Evolutionary conservation across 768 basidiomycete genomes (phyloP), one percentile per base, ranked within the genome.

Genomic region (Asterophora lycoperdoides): DNA sequence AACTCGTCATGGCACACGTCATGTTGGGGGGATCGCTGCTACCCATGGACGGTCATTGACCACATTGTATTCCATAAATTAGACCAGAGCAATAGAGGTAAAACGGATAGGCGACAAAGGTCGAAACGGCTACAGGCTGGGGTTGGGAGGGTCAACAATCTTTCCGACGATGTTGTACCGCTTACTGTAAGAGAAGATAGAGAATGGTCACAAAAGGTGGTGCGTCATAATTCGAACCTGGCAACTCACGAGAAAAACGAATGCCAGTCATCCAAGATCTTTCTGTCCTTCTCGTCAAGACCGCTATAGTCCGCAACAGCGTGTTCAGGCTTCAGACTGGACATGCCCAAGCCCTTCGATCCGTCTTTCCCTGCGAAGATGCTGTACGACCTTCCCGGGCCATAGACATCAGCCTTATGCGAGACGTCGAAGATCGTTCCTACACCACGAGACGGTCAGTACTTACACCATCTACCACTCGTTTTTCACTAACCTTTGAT

Each of bases 331-430:
- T 90, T 89, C 57, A 96, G 69, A 58, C 89, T 93, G 44, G 90
- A 93, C 81, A 84, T 84, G 36, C 93, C 95, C 6, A 99, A 73
- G 0, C 87, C 95, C 54, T 76, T 81, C 7, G 91, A 94, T 0
- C 84, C 95, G 60, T 99, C 95, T 69, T 89, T 95, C 38, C 93
- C 95, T 28, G 93, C 91, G 64, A 98, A 97, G 17, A 95, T 68
- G 56, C 80, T 77, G 67, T 93, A 92, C 3, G 86, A 81, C 19
- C 74, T 72, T 2, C 89, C 91, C 2, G 78, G 73, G 1, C 95
- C 95, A 59, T 99, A 99, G 56, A 93, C 87, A 52, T 96, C 93
- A 26, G 70, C 69, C 66, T 95, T 97, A 51, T 72, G 70, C 0
- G 86, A 72, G 8, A 99, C 95, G 64, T 97, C 93, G 67, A 96